Base-by-base conservation (phyloP, 108 stramenopile genomes). In the Nannochloropsis gaditana region DNA sequence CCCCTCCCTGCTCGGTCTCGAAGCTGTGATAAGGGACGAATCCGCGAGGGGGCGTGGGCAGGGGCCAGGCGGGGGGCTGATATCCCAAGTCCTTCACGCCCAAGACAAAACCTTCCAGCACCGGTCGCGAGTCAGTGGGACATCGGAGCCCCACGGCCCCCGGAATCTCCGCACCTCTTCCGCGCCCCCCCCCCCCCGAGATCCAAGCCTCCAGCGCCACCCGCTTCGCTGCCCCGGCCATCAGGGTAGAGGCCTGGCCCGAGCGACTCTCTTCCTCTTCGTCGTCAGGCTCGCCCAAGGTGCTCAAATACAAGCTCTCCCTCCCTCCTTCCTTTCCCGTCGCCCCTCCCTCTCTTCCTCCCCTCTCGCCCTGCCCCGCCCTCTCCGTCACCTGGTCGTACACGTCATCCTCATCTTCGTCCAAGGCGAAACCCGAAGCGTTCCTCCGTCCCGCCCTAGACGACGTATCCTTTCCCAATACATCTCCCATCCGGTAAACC, bases 331-430 rank as follows among this genome's bases (percentile, higher is more conserved):
- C 2, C 59, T 73, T 73, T 73, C 59, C 59, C 15, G 19, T 73
- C 15, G 19, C n/a, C n/a, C n/a, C n/a, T n/a, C 8, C 59, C 59
- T n/a, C 8, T 1, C 31, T 73, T n/a, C 2, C n/a, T 73, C n/a
- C n/a, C 15, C 8, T n/a, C 59, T n/a, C 8, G 15, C 59, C 59
- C n/a, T 73, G 19, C 59, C 59, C 8, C 59, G 19, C 87, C 45
- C 84, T 79, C 10, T 44, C 83, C 9, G 41, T 9, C 21, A 45
- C 21, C 6, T 44, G 17, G 21, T 87, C 87, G 42, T 87, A 87
- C 17, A 87, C 87, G 43, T 87, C 87, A 44, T 87, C 87, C 45
- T 87, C 87, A 21, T n/a, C 87, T 42, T 87, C 87, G 80, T 87
- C 87, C 80, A 87, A 17, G 19, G 45, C 47, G 44, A 87, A 87